Percentiles rank a stretch among this genome's conserved stretches.
Conservation (phyloP, 345 rosid species). For the Camelina hispida region DNA sequence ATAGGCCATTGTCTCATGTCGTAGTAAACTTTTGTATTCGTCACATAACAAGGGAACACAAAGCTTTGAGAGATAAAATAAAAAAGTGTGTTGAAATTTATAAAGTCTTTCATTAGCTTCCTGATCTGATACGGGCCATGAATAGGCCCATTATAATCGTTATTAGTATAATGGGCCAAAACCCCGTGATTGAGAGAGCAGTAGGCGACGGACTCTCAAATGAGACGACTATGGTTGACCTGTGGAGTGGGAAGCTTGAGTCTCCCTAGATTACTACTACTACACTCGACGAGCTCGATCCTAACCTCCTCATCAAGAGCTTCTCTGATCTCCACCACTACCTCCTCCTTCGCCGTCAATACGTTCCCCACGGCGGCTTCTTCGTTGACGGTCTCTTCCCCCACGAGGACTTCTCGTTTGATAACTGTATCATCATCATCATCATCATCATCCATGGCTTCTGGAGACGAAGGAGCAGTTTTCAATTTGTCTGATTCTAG, state of each 20-base stretch:
- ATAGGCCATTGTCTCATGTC: not conserved
- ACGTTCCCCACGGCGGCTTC: not conserved
- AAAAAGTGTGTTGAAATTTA: no score
- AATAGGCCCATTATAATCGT: not conserved
- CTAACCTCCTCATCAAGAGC: not conserved
- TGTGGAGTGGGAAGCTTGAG: constrained; percentile 16
- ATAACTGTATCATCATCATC: constrained; percentile 14
- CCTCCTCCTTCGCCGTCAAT: constrained; percentile 4
- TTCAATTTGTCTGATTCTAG: constrained; percentile 57
- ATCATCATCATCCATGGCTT: constrained; percentile 50
- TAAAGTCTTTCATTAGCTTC: not conserved
- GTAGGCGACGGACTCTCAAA: constrained; percentile 9
- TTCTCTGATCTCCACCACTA: constrained; percentile 11
- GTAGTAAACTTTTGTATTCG: not conserved
- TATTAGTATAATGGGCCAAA: constrained; percentile 21
- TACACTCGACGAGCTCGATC: constrained; percentile 22
- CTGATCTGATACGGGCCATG: not conserved
- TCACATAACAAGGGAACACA: not conserved
- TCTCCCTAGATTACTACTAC: constrained; percentile 15
- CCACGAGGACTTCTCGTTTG: constrained; percentile 12
- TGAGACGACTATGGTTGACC: constrained; percentile 34
- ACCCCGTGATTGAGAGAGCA: not conserved
- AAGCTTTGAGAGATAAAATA: not conserved
- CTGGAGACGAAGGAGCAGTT: constrained; percentile 46
- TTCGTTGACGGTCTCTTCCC: constrained; percentile 15